Evolutionary conservation across 1,284 basidiomycete genomes (phyloP), one percentile per base, ranked within the genome.

Genomic region (Ustilago esculenta): DNA sequence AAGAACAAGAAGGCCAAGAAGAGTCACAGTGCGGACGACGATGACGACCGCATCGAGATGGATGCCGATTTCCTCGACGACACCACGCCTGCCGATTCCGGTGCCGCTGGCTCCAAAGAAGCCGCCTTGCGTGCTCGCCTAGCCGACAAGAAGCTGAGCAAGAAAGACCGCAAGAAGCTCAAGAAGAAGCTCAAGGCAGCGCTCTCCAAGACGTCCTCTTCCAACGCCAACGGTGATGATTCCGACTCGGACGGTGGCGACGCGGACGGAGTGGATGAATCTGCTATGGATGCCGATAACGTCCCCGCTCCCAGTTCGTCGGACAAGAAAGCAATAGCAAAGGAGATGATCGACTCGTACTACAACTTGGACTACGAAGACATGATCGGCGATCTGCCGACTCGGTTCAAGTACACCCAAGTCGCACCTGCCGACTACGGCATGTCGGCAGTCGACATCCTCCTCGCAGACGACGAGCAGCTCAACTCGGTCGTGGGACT

Each of bases 321-420:
- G 5, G 81, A 81, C 50, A 70, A 76, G 25, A 75, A 77, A 47
- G 54, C 72, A 15, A 51, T 89, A 72, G 83, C 94, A 49, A 89
- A 93, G 53, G 85, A 91, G 75, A 92, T 94, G 73, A 90, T 97
- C 88, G 91, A 94, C 64, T 91, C 94, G 79, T 86, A 98, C 48
- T 90, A 93, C 81, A 88, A 86, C 25, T 86, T 98, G 17, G 94
- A 97, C 72, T 96, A 97, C 85, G 97, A 98, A 83, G 94, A 97
- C 81, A 87, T 96, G 85, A 92, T 94, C 59, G 94, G 90, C 6
- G 92, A 90, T 80, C 84, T 93, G 72, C 90, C 92, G 1, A 98
- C 95, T 0, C 90, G 93, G 12, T 99, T 98, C 88, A 90, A 92
- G 81, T 99, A 99, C 81, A 86, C 88, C 7, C 85, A 88, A 40